phyloP scores from a whole-genome alignment of 2,329 filamentous ascomycete species.

The Bipolaris zeicola region DNA sequence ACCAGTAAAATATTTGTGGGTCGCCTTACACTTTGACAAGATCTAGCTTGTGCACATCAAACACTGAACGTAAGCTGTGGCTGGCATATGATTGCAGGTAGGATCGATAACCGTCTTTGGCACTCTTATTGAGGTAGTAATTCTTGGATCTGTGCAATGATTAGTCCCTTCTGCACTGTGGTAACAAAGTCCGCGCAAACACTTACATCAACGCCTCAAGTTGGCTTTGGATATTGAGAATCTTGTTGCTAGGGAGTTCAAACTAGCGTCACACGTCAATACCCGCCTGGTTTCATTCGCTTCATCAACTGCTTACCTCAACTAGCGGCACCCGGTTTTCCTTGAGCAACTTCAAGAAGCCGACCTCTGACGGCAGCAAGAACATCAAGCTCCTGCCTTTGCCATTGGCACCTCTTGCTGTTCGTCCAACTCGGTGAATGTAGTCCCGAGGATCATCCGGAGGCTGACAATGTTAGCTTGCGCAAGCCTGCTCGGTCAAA shows the following conservation, averaged over 20 bases:
- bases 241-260: conserved; percentile 90
- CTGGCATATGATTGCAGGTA: conserved; percentile 96
- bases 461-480: conserved; percentile 1
- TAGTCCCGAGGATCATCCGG: conserved; percentile 79
- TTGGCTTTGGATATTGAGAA: conserved; percentile 57
- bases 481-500: background rate
- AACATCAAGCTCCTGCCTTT: conserved; percentile 93
- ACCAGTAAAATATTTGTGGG: too few species aligned
- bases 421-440: conserved; percentile 88
- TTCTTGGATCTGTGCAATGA: conserved; percentile 82
- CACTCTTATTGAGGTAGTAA: conserved; percentile 92
- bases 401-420: conserved; percentile 79
- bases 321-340: conserved; percentile 90
- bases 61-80: conserved; percentile 81
- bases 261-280: conserved; percentile 55
- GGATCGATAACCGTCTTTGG: conserved; percentile 77
- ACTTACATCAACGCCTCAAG: conserved; percentile 6
- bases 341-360: conserved; percentile 90
- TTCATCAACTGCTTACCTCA: conserved; percentile 54
- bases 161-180: conserved; percentile 72
- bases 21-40: conserved; percentile 69
- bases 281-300: background rate
- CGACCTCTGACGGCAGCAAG: conserved; percentile 87
- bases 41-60: conserved; percentile 82
- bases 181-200: conserved; percentile 58